A percentile compares a stretch with the other conserved stretches of the same genome.
Evolutionary conservation across 768 basidiomycete genomes (phyloP).

Genomic region (Rhodosporidiobolus sp.): DNA sequence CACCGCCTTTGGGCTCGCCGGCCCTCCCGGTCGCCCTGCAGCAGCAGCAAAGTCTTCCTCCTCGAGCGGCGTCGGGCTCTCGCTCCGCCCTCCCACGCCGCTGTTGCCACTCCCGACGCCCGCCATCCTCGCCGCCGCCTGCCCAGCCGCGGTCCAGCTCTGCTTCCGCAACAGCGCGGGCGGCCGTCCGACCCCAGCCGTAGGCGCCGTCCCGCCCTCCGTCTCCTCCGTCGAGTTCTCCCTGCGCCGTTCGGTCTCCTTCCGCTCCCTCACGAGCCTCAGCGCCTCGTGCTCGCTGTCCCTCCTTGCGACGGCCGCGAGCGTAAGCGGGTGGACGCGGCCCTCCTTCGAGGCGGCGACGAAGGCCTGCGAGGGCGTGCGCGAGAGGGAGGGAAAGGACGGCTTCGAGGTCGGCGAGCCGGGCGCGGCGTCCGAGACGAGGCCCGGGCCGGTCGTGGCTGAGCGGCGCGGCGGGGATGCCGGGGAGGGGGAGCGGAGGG

Average conservation of each 20-base stretch:
- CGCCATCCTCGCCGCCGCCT: background rate
- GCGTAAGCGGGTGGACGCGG: slow-evolving; percentile 23
- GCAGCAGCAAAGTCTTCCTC: background rate
- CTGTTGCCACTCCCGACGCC: background rate
- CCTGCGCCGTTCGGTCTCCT: slow-evolving; percentile 14
- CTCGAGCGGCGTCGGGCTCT: slow-evolving; percentile 5
- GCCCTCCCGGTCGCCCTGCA: background rate
- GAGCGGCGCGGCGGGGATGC: background rate
- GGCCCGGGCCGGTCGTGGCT: background rate
- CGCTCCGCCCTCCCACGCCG: slow-evolving; percentile 2
- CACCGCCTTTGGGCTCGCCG: background rate
- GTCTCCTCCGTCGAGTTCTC: background rate
- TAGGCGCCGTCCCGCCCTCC: background rate
- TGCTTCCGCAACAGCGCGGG: background rate
- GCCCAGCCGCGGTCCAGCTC: slow-evolving; percentile 5
- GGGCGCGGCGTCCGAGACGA: background rate
- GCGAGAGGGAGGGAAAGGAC: background rate
- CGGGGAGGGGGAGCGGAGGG: background rate
- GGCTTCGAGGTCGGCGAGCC: slow-evolving; percentile 3
- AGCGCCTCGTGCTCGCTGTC: slow-evolving; percentile 30
- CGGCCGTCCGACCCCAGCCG: background rate
- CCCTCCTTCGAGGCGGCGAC: slow-evolving; percentile 8
- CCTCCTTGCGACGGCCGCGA: slow-evolving; percentile 24
- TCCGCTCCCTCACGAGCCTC: slow-evolving; percentile 17
- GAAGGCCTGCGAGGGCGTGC: slow-evolving; percentile 20